A percentile compares a stretch with the other conserved stretches of the same genome.
These are phyloP conservation scores for Striga hermonthica DNA, from an alignment of 305 asterid species.

Conservation along the genomic window DNA sequence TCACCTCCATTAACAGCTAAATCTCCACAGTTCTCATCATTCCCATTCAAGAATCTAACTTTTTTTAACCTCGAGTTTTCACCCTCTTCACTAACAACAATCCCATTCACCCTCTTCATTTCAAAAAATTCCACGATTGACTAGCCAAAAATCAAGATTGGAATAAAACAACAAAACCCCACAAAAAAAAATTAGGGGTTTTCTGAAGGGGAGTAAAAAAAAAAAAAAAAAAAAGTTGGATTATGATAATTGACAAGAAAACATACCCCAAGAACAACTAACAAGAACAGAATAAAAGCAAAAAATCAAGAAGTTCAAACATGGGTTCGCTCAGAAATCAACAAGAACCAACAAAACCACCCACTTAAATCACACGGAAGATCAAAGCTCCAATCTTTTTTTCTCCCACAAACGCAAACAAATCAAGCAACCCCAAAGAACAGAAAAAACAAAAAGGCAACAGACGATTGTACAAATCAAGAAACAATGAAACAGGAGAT, in stretches of 20 bases:
- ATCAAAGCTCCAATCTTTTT: background rate
- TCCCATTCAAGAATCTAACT: slow-evolving; percentile 32
- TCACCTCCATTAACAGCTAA: slow-evolving; percentile 29
- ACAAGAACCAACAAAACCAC: slow-evolving; percentile 1
- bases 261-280: slow-evolving; percentile 4
- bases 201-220: background rate
- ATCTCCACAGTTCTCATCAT: slow-evolving; percentile 34
- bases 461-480: slow-evolving; percentile 18
- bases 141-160: slow-evolving; percentile 26
- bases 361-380: slow-evolving; percentile 5
- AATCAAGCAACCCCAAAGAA: background rate
- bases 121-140: slow-evolving; percentile 28
- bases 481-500: slow-evolving; percentile 1
- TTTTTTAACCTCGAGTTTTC: slow-evolving; percentile 40
- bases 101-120: slow-evolving; percentile 48
- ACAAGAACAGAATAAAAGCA: background rate
- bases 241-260: slow-evolving; percentile 12
- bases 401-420: slow-evolving; percentile 7
- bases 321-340: slow-evolving; percentile 26
- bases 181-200: slow-evolving; percentile 2
- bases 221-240: slow-evolving; percentile 3
- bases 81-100: slow-evolving; percentile 28
- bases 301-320: slow-evolving; percentile 21
- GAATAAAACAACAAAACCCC: slow-evolving; percentile 24
- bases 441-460: background rate